Conservation (phyloP, 2,329 filamentous ascomycete genomes). For the Aspergillus carbonarius region DNA sequence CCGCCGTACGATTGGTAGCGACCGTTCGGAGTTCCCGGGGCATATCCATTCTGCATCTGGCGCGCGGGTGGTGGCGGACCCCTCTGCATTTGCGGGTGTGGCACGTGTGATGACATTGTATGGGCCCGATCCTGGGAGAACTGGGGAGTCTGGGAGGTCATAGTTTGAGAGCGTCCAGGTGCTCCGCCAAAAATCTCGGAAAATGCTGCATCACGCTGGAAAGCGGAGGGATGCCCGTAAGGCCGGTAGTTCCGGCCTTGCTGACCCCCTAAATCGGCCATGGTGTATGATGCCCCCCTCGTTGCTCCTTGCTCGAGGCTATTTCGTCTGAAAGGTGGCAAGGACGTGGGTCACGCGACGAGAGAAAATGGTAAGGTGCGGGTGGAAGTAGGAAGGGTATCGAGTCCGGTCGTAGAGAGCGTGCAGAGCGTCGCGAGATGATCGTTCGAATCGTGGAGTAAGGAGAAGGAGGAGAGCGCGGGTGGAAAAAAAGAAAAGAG, state of each 20-base stretch:
- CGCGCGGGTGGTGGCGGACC: slow-evolving; percentile 44
- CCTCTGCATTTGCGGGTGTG: slow-evolving; percentile 45
- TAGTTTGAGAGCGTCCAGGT: slow-evolving; percentile 88
- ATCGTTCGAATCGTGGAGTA: slow-evolving; percentile 34
- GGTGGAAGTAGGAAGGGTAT: slow-evolving; percentile 19
- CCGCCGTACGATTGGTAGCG: slow-evolving; percentile 42
- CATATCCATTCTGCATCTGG: slow-evolving; percentile 47
- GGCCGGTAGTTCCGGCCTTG: slow-evolving; percentile 61
- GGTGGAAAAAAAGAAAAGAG: slow-evolving; percentile 15
- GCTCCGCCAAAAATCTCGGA: slow-evolving; percentile 91
- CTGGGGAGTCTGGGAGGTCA: slow-evolving; percentile 74
- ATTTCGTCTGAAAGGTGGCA: slow-evolving; percentile 5
- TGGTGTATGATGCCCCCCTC: slow-evolving; percentile 30
- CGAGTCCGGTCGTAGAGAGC: slow-evolving; percentile 33
- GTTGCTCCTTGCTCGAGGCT: slow-evolving; percentile 4
- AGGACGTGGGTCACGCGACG: slow-evolving; percentile 10
- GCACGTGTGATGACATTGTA: slow-evolving; percentile 66
- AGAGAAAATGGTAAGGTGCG: slow-evolving; percentile 5
- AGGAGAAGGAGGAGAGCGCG: slow-evolving; percentile 21
- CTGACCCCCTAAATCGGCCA: slow-evolving; percentile 66
- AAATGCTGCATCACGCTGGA: slow-evolving; percentile 89
- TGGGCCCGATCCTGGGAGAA: slow-evolving; percentile 69
- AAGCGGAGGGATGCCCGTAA: slow-evolving; percentile 54
- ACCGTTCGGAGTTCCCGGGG: slow-evolving; percentile 39
- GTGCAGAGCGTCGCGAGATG: slow-evolving; percentile 34